Evolutionary conservation across 1,139 yeast species (phyloP).

Genomic region (Diutina siamensis): DNA sequence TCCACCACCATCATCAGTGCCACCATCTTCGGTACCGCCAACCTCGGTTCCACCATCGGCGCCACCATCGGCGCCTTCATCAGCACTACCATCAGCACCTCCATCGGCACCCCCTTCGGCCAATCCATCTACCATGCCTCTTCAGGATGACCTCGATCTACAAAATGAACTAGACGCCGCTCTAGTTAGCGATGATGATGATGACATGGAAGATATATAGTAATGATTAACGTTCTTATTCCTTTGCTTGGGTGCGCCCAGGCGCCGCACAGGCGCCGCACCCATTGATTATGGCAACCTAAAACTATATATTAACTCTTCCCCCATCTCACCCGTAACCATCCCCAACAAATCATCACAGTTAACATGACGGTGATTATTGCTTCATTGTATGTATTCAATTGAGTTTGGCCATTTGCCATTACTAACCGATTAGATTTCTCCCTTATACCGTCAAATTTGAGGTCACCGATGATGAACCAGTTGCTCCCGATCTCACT

Average conservation of each 20-base stretch:
- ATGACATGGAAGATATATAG: not conserved
- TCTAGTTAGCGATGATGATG: not conserved
- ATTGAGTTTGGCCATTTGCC: not conserved
- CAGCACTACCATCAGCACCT: not conserved
- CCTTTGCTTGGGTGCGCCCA: too few relatives aligned
- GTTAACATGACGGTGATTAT: not conserved
- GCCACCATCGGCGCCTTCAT: not conserved
- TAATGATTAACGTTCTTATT: not conserved
- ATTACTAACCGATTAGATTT: conserved; percentile 29
- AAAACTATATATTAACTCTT: not conserved
- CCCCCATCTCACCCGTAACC: not conserved
- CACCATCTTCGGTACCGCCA: not conserved
- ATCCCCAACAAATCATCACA: not conserved
- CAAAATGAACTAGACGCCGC: not conserved
- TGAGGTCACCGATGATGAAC: conserved; percentile 25
- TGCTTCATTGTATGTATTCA: not conserved
- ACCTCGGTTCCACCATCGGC: not conserved
- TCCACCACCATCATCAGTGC: not conserved
- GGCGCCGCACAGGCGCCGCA: too few relatives aligned
- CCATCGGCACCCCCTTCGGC: not conserved
- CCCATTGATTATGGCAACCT: not conserved
- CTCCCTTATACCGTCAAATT: conserved; percentile 66
- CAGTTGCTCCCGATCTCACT: not conserved
- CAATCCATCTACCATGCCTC: too few relatives aligned
- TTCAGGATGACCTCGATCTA: not conserved